Evolutionary conservation across 2,329 filamentous ascomycete species (phyloP).

Genomic region (Colletotrichum sp.): DNA sequence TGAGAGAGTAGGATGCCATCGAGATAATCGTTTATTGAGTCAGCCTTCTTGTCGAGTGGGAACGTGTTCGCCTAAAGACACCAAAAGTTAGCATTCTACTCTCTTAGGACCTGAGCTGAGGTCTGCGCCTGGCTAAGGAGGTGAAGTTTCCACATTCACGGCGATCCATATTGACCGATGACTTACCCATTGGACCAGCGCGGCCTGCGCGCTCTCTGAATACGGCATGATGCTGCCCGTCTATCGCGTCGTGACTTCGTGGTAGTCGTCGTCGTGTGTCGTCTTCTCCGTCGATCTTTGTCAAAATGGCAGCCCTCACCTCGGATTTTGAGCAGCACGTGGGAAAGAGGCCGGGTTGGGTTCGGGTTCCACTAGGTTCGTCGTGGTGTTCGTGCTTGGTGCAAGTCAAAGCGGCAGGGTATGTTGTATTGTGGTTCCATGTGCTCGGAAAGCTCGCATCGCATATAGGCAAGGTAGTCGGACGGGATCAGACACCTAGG

Average conservation of each 20-base stretch:
- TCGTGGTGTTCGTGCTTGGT: constrained; percentile 4
- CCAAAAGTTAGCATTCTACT: background rate
- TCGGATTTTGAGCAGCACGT: constrained; percentile 7
- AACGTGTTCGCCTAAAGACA: constrained; percentile 40
- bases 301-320: background rate
- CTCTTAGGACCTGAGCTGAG: constrained; percentile 8
- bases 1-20: constrained; percentile 61
- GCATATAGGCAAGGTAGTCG: background rate
- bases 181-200: constrained; percentile 62
- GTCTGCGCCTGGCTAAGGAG: constrained; percentile 11
- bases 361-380: constrained; percentile 14
- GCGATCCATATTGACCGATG: constrained; percentile 1
- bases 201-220: constrained; percentile 51
- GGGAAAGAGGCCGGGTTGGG: background rate
- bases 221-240: constrained; percentile 39
- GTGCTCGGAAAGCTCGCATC: constrained; percentile 4
- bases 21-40: constrained; percentile 55
- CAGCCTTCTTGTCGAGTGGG: constrained; percentile 48
- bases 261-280: background rate
- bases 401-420: constrained; percentile 17
- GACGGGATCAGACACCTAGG: background rate
- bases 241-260: background rate
- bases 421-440: constrained; percentile 12
- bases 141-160: background rate
- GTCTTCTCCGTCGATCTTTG: background rate